Conservation (phyloP, 2,329 filamentous ascomycete species). For the Colletotrichum chlorophyti region DNA sequence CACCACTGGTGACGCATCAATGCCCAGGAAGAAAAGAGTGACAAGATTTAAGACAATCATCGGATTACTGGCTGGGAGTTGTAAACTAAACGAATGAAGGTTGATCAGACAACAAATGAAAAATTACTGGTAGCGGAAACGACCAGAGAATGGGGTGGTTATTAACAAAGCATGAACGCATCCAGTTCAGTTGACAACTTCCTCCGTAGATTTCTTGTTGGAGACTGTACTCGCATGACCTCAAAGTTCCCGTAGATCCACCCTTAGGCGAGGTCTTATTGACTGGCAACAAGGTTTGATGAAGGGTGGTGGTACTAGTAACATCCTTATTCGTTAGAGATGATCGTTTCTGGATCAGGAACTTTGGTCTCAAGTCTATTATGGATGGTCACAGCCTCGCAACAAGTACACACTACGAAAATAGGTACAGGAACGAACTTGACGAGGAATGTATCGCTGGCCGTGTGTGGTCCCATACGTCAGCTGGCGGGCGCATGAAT, state of each 20-base stretch:
- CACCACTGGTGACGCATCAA: not conserved
- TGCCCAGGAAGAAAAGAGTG: not conserved
- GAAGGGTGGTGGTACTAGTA: not conserved
- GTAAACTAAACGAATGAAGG: not conserved
- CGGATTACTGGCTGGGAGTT: not conserved
- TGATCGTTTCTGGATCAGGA: too few species aligned
- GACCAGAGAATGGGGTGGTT: not conserved
- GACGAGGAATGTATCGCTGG: too few species aligned
- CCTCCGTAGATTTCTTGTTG: not conserved
- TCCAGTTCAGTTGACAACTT: not conserved
- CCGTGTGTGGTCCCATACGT: too few species aligned
- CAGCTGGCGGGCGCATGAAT: too few species aligned
- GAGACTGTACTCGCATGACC: not conserved
- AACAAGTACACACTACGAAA: too few species aligned
- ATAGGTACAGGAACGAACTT: too few species aligned
- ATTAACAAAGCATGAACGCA: not conserved
- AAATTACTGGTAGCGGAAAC: not conserved
- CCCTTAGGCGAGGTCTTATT: not conserved
- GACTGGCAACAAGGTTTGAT: not conserved
- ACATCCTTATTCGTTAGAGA: not conserved
- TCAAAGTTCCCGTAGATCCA: not conserved
- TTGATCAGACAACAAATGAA: not conserved
- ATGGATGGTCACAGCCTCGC: too few species aligned
- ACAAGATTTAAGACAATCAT: constrained; percentile 5
- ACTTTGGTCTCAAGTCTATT: too few species aligned